Percentiles rank a stretch among this genome's conserved stretches.
phyloP scores from a whole-genome alignment of 805 yeast genomes.

The Wickerhamomyces bovis region DNA sequence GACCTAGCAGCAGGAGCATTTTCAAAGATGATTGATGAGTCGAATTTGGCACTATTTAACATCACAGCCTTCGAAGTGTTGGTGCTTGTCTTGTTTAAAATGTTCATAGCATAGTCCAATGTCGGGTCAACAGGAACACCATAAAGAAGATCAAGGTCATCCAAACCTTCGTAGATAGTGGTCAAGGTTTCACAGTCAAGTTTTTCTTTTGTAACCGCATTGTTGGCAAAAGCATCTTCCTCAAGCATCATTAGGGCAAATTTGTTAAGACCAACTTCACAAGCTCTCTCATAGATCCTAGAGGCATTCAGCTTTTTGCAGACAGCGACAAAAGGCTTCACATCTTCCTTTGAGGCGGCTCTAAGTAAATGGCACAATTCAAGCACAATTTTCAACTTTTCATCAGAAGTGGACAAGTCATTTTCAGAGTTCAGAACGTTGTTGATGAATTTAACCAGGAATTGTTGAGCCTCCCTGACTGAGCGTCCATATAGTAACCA shows the following conservation, averaged over 20 bases:
- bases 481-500: slow-evolving; percentile 23
- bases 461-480: background rate
- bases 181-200: slow-evolving; percentile 10
- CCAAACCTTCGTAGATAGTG: slow-evolving; percentile 44
- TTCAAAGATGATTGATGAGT: slow-evolving; percentile 29
- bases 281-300: slow-evolving; percentile 18
- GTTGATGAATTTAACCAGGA: background rate
- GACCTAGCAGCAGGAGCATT: slow-evolving; percentile 6
- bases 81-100: slow-evolving; percentile 28
- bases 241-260: slow-evolving; percentile 33
- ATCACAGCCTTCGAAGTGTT: slow-evolving; percentile 38
- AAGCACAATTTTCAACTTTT: slow-evolving; percentile 13
- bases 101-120: slow-evolving; percentile 43
- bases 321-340: slow-evolving; percentile 12
- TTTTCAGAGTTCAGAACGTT: background rate
- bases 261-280: slow-evolving; percentile 17
- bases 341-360: slow-evolving; percentile 16
- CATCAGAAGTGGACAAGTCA: background rate
- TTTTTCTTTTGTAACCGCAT: slow-evolving; percentile 1
- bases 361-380: slow-evolving; percentile 24
- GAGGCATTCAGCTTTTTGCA: slow-evolving; percentile 19
- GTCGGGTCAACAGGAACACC: slow-evolving; percentile 61
- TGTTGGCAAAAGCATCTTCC: slow-evolving; percentile 18
- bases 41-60: slow-evolving; percentile 53
- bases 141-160: slow-evolving; percentile 55